These are phyloP conservation scores for Fusarium bactridioides DNA, from an alignment of 2,329 filamentous ascomycete species.

Conservation along the genomic window DNA sequence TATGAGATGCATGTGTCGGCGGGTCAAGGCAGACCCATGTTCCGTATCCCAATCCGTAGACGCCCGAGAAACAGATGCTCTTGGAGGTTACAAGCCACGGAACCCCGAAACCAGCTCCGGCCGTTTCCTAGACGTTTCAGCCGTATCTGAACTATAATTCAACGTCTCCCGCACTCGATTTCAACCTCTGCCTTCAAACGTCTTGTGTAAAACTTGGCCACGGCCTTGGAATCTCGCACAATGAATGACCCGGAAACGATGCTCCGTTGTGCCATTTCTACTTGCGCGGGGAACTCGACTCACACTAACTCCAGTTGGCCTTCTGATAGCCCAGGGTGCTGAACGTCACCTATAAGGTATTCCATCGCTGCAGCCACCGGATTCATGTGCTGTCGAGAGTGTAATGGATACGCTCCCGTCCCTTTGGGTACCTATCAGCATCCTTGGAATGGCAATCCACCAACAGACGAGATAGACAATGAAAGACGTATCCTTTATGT, in stretches of 20 bases:
- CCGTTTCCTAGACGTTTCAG: constrained; percentile 18
- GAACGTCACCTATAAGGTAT: background rate
- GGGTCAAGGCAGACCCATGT: constrained; percentile 3
- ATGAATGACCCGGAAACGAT: constrained; percentile 2
- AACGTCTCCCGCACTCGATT: constrained; percentile 24
- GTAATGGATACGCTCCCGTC: background rate
- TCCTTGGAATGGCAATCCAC: background rate
- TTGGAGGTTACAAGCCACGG: constrained; percentile 1
- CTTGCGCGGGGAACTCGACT: constrained; percentile 3
- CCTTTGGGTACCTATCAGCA: too few relatives aligned
- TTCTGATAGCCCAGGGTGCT: background rate
- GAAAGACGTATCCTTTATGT: background rate
- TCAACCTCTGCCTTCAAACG: background rate
- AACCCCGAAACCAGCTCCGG: constrained; percentile 16
- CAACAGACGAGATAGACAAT: background rate
- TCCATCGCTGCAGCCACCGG: constrained; percentile 20
- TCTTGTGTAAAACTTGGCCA: background rate
- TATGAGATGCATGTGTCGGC: background rate
- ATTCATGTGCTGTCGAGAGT: background rate
- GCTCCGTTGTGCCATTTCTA: constrained; percentile 4
- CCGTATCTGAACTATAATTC: constrained; percentile 27
- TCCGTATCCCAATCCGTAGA: constrained; percentile 23
- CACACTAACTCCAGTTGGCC: constrained; percentile 10
- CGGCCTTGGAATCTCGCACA: background rate
- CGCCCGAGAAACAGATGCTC: constrained; percentile 28